Conservation (phyloP, 306 rosid species). For the Cucurbita argyrosperma region DNA sequence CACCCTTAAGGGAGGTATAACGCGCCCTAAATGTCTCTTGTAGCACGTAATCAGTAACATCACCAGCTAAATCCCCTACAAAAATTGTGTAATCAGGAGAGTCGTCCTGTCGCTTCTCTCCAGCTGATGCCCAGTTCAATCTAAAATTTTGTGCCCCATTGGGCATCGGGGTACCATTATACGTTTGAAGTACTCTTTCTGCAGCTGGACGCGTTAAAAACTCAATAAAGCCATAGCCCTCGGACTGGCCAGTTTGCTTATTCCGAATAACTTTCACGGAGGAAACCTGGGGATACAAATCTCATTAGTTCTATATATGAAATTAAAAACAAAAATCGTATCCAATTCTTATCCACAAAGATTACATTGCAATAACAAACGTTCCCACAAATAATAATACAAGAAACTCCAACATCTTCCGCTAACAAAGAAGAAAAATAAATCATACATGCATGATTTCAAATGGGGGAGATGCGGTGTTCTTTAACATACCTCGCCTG, state of each 20-base stretch:
- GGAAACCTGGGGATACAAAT: conserved; percentile 32
- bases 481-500: conserved; percentile 54
- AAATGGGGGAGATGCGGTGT: not conserved
- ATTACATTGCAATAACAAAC: not conserved
- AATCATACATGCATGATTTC: not conserved
- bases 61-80: conserved; percentile 93
- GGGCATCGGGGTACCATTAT: conserved; percentile 76
- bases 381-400: not conserved
- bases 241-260: conserved; percentile 69
- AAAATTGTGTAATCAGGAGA: conserved; percentile 75
- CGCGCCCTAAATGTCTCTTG: conserved; percentile 59
- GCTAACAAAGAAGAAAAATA: not conserved
- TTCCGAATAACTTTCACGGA: conserved; percentile 74
- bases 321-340: not conserved
- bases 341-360: not conserved
- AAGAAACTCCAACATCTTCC: not conserved
- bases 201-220: conserved; percentile 57
- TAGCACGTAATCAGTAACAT: conserved; percentile 67
- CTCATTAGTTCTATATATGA: not conserved
- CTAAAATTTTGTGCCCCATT: conserved; percentile 66
- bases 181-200: conserved; percentile 61
- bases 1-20: conserved; percentile 54
- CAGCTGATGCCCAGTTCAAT: conserved; percentile 89
- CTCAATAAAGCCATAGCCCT: conserved; percentile 88
- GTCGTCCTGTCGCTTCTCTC: conserved; percentile 78